Conservation (phyloP, 78 protist species). For the Dictyostelium capitatum region DNA sequence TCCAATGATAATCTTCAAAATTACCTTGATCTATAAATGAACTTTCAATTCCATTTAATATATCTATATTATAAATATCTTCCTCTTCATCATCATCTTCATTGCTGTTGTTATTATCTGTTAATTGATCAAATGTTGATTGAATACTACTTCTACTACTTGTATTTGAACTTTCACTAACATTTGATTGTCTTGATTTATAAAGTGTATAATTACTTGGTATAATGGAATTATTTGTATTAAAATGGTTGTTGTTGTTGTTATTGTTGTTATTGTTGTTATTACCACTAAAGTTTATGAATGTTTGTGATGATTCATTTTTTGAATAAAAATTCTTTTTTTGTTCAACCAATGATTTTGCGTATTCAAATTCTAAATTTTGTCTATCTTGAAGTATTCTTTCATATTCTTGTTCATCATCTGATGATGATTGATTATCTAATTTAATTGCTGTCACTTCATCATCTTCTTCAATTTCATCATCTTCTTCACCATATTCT, state of each 20-base stretch:
- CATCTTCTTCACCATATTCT: neutral
- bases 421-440: neutral
- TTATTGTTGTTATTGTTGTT: neutral
- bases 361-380: neutral
- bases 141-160: neutral
- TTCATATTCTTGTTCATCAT: neutral
- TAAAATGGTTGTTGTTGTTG: neutral
- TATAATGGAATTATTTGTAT: too few species aligned
- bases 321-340: neutral
- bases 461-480: neutral
- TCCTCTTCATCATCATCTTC: neutral
- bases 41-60: neutral
- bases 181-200: too few species aligned
- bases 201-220: too few species aligned
- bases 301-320: neutral
- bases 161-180: neutral
- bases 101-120: neutral
- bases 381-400: neutral
- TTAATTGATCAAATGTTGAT: neutral
- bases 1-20: constrained; percentile 38
- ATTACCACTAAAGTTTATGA: neutral
- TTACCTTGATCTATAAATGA: neutral
- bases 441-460: neutral
- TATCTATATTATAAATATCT: neutral
- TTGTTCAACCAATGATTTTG: neutral